These are phyloP conservation scores for Pseudogymnoascus sp. DNA, from an alignment of 2,329 filamentous ascomycete genomes.

Conservation along the genomic window DNA sequence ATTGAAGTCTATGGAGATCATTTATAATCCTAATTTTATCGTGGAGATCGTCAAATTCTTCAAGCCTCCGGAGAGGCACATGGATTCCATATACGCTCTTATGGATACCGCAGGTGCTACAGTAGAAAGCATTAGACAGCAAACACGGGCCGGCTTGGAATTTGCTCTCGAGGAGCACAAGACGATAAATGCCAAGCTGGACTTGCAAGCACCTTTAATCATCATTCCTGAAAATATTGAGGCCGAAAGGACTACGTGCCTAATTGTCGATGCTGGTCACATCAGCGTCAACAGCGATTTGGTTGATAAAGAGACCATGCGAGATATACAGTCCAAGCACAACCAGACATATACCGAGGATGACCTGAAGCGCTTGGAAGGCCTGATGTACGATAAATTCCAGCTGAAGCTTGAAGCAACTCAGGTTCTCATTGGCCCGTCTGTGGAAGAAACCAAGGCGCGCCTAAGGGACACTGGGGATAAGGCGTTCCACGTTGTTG, in stretches of 20 bases:
- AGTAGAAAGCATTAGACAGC: conserved; percentile 88
- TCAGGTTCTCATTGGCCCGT: conserved; percentile 89
- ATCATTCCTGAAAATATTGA: conserved; percentile 94
- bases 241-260: conserved; percentile 69
- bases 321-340: conserved; percentile 86
- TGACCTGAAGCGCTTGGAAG: conserved; percentile 81
- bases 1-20: conserved; percentile 89
- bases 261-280: conserved; percentile 94
- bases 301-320: conserved; percentile 83
- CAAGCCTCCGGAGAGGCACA: conserved; percentile 89
- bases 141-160: conserved; percentile 90
- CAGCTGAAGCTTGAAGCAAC: conserved; percentile 88
- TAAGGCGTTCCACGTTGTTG: conserved; percentile 80
- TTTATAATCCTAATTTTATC: conserved; percentile 93
- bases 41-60: conserved; percentile 93
- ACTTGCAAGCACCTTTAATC: conserved; percentile 91
- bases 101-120: conserved; percentile 95
- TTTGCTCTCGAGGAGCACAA: conserved; percentile 97
- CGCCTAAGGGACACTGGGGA: conserved; percentile 67
- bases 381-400: conserved; percentile 97
- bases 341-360: conserved; percentile 79
- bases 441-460: conserved; percentile 80
- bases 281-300: conserved; percentile 90
- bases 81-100: conserved; percentile 94
- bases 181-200: conserved; percentile 91